Base-by-base conservation (phyloP, 2,329 filamentous ascomycete species). In the Nigrospora osmanthi region DNA sequence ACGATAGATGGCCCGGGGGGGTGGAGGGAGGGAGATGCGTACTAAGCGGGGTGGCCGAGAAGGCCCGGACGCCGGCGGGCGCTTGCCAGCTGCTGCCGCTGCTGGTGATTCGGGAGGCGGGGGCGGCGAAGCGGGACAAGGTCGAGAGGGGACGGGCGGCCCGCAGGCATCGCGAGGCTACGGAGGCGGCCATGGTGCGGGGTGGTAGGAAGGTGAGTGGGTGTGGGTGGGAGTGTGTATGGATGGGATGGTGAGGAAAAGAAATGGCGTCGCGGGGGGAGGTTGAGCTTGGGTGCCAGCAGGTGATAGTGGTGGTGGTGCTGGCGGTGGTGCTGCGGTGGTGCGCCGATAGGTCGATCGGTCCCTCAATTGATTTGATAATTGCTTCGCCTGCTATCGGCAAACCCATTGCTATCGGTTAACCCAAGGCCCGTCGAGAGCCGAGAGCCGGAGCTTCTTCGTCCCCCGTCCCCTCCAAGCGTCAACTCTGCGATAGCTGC, bases 131-230 rank as follows among this genome's bases (percentile, higher is more conserved):
- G 57, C 68, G 58, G 56, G 71, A 57, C 55, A 73, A 57, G 41
- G 63, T 63, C 51, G 69, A 60, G 51, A 70, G 64, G 49, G 75
- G 71, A 52, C 74, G 68, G 49, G 69, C 68, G 51, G 67, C 66
- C 64, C 72, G 68, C 52, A 78, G 61, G 60, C 71, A 73, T 56
- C 76, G 72, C 59, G 73, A 28, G 14, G 40, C 72, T 66, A 83
- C 75, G 67, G 79, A 81, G 54, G 79, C 76, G 6, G 35, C 42
- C 42, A 44, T 44, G 36, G 33, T 42, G 34, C 16, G 15, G 4
- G 19, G 19, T 23, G 6, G 6, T 4, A 23, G 19, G 4, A 23
- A 23, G 4, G 19, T 23, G 19, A 23, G 32, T 41, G 32, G 4
- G n/a, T 28, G 9, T 1, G 15, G 7, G 40, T 13, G 32, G 32